A percentile compares a stretch with the other conserved stretches of the same genome.
phyloP scores from a whole-genome alignment of 73 alveolate species.

The Blepharisma stoltei region DNA sequence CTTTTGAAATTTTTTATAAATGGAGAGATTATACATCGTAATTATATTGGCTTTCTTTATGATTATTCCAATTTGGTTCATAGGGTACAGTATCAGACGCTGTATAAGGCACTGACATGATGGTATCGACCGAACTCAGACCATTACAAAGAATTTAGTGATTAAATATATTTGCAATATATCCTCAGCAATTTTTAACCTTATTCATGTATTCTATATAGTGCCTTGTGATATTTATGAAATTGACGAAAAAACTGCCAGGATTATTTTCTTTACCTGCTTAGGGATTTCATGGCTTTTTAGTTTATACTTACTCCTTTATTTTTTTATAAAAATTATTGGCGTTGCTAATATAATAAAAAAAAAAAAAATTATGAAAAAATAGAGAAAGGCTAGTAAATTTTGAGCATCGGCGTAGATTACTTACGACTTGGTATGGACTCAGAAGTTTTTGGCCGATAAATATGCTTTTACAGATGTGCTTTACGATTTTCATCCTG shows the following conservation, averaged over 20 bases:
- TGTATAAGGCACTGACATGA: neutral
- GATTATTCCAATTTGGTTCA: neutral
- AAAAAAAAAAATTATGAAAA: too few species aligned
- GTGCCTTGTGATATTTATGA: neutral
- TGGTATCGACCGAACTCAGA: neutral
- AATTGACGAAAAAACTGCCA: neutral
- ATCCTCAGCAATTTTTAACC: neutral
- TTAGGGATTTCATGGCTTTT: neutral
- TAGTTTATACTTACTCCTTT: neutral
- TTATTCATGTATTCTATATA: neutral
- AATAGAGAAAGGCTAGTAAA: too few species aligned
- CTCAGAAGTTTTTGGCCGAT: neutral
- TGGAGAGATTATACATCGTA: too few species aligned
- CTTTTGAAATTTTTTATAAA: too few species aligned
- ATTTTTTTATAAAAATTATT: too few species aligned
- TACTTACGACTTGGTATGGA: neutral
- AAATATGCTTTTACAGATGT: neutral
- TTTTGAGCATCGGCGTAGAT: constrained; percentile 4
- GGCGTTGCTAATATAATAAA: too few species aligned
- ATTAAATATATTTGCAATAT: neutral
- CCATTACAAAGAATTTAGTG: neutral
- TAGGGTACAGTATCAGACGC: neutral
- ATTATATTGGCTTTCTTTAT: too few species aligned
- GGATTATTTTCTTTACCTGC: neutral
- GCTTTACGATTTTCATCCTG: neutral